Evolutionary conservation across 2,329 filamentous ascomycete species (phyloP).

Genomic region (Helicocarpus griseus): DNA sequence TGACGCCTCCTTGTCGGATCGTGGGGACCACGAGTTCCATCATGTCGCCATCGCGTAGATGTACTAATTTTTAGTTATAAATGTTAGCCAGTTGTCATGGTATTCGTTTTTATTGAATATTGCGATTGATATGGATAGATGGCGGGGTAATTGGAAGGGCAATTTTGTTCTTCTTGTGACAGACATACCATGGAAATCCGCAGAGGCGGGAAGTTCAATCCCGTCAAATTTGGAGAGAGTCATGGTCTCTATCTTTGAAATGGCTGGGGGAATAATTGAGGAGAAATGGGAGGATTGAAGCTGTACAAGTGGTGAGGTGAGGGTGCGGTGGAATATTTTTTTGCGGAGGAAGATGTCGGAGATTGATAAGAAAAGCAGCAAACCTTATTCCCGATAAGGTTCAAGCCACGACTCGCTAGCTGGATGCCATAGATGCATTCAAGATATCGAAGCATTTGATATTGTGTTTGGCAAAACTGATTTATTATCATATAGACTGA

Average conservation of each 20-base stretch:
- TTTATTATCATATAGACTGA: no score
- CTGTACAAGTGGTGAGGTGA: no score
- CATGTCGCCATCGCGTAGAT: conserved; percentile 57
- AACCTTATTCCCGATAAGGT: no score
- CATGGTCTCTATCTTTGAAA: conserved; percentile 15
- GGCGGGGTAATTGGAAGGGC: conserved; percentile 12
- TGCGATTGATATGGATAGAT: background rate
- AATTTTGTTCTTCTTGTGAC: conserved; percentile 5
- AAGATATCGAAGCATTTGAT: no score
- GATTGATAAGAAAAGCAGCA: no score
- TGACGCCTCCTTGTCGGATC: conserved; percentile 53
- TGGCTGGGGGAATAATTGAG: background rate
- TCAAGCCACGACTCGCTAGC: no score
- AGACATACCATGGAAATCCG: conserved; percentile 51
- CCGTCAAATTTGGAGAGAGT: conserved; percentile 26
- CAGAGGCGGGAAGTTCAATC: conserved; percentile 50
- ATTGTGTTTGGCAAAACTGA: no score
- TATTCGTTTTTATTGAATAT: background rate
- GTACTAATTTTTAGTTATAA: conserved; percentile 37
- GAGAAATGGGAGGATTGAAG: no score
- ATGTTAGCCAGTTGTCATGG: background rate
- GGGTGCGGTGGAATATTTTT: no score
- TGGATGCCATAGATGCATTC: no score
- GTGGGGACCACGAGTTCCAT: conserved; percentile 49
- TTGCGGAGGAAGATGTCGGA: no score